These are phyloP conservation scores for Artemisia annua DNA, from an alignment of 129 eudicot genomes.

Conservation along the genomic window DNA sequence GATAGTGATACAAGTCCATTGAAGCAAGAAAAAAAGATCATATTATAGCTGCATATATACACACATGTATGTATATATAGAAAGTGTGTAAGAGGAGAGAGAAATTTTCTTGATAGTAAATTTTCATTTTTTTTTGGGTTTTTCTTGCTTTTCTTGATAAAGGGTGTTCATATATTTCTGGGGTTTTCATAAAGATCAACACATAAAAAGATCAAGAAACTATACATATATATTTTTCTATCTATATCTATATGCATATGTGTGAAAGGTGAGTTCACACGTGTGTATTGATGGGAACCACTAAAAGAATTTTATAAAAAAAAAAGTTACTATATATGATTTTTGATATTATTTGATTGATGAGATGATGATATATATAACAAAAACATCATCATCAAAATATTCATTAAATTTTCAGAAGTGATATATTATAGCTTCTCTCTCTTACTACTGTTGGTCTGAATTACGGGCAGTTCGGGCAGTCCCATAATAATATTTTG, in stretches of 20 bases:
- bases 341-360: slow-evolving; percentile 41
- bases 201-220: neutral
- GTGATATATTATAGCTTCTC: neutral
- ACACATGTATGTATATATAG: slow-evolving; percentile 9
- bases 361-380: slow-evolving; percentile 15
- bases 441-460: slow-evolving; percentile 28
- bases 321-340: slow-evolving; percentile 33
- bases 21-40: slow-evolving; percentile 22
- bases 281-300: slow-evolving; percentile 57
- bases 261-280: slow-evolving; percentile 41
- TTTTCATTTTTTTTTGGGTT: neutral
- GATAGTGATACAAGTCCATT: slow-evolving; percentile 32
- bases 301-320: slow-evolving; percentile 20
- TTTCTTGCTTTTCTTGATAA: neutral
- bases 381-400: slow-evolving; percentile 24
- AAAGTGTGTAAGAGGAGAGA: slow-evolving; percentile 35
- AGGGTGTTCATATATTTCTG: slow-evolving; percentile 22
- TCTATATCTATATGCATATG: neutral
- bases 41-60: slow-evolving; percentile 24
- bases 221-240: neutral
- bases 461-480: slow-evolving; percentile 40
- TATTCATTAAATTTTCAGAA: slow-evolving; percentile 20
- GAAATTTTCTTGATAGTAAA: slow-evolving; percentile 27
- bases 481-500: slow-evolving; percentile 27
- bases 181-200: slow-evolving; percentile 23